Evolutionary conservation across 257 asterid genomes (phyloP).

Genomic region (Pogostemon cablin): DNA sequence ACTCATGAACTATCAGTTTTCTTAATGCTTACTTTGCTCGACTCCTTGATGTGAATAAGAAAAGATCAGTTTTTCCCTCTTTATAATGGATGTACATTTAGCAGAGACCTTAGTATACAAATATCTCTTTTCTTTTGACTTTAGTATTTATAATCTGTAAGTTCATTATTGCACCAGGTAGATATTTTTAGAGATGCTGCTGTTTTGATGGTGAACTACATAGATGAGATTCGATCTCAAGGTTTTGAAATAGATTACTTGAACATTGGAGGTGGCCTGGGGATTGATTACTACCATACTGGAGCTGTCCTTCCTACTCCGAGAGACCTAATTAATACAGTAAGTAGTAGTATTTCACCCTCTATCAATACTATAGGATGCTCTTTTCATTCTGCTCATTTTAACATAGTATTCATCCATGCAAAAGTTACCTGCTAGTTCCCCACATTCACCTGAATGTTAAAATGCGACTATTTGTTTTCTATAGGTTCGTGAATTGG

Average conservation of each 20-base stretch:
- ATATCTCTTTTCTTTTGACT: background rate
- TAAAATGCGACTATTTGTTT: constrained; percentile 13
- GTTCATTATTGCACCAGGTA: constrained; percentile 55
- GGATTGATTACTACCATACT: constrained; percentile 89
- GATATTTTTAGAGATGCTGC: constrained; percentile 99
- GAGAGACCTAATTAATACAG: constrained; percentile 86
- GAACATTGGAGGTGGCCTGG: constrained; percentile 97
- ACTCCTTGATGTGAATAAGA: background rate
- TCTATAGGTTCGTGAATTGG: constrained; percentile 80
- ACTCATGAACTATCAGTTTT: background rate
- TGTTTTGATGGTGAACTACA: constrained; percentile 83
- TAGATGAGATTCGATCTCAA: constrained; percentile 87
- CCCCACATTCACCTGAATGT: too few species aligned
- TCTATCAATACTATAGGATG: background rate
- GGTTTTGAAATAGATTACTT: constrained; percentile 86
- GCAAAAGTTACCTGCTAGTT: background rate
- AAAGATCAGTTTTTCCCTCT: background rate
- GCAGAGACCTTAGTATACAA: background rate
- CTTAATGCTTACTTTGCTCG: background rate
- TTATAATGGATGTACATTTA: background rate
- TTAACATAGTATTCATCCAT: background rate
- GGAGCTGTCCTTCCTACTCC: constrained; percentile 95
- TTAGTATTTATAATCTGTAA: background rate
- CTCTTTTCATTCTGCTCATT: background rate
- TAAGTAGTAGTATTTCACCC: constrained; percentile 40